Conservation (phyloP, 2,329 filamentous ascomycete species). For the Xylariales sp. region DNA sequence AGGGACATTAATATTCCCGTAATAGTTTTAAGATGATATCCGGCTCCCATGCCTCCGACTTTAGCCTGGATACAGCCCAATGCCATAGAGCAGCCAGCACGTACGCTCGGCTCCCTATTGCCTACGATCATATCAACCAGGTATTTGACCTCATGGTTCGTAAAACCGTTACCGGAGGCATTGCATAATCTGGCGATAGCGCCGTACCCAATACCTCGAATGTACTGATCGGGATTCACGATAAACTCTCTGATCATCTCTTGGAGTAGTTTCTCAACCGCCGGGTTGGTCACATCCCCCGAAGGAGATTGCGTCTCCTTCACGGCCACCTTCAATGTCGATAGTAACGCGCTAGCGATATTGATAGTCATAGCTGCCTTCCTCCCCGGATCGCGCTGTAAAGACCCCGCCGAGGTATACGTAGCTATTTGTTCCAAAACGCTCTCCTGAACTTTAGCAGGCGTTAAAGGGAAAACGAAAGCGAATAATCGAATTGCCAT, state of each 20-base stretch:
- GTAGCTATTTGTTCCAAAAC: conserved; percentile 93
- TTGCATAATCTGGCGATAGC: conserved; percentile 88
- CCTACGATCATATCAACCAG: conserved; percentile 93
- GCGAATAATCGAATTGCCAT: conserved; percentile 94
- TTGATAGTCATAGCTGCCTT: conserved; percentile 94
- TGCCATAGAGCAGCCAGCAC: conserved; percentile 94
- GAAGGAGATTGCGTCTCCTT: conserved; percentile 79
- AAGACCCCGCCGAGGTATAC: conserved; percentile 81
- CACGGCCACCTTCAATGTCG: conserved; percentile 83
- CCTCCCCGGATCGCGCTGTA: conserved; percentile 87
- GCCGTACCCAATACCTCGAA: conserved; percentile 86
- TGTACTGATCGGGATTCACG: conserved; percentile 83
- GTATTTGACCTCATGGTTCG: conserved; percentile 88
- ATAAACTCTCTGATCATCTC: conserved; percentile 79
- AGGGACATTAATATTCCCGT: conserved; percentile 98
- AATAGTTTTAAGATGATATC: conserved; percentile 95
- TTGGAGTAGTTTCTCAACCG: conserved; percentile 86
- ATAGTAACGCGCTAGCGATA: conserved; percentile 82
- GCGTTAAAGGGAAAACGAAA: conserved; percentile 88
- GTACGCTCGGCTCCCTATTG: conserved; percentile 91
- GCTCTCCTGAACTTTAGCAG: conserved; percentile 93
- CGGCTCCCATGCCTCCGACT: conserved; percentile 96
- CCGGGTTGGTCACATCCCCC: conserved; percentile 78
- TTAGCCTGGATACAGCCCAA: conserved; percentile 94
- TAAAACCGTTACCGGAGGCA: conserved; percentile 86